A percentile compares a stretch with the other conserved stretches of the same genome.
These are phyloP conservation scores for Phytophthora podocarpi DNA, from an alignment of 352 stramenopile genomes.

Conservation along the genomic window DNA sequence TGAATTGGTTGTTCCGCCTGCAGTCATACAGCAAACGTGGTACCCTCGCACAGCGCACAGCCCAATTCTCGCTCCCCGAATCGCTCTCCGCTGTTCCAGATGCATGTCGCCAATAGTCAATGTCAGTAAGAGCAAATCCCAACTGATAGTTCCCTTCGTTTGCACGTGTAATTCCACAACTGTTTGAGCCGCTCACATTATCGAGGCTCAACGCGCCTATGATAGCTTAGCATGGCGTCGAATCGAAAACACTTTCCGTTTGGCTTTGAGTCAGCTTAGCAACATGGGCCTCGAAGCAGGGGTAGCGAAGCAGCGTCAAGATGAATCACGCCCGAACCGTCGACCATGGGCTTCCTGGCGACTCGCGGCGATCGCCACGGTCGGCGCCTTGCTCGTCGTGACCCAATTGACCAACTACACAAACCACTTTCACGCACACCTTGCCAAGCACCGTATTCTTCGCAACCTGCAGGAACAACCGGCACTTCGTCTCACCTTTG, in stretches of 20 bases:
- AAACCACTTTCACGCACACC: slow-evolving; percentile 41
- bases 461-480: slow-evolving; percentile 39
- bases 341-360: slow-evolving; percentile 23
- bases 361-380: slow-evolving; percentile 8
- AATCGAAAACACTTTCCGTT: slow-evolving; percentile 22
- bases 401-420: slow-evolving; percentile 31
- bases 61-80: slow-evolving; percentile 19
- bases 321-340: background rate
- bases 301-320: background rate
- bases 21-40: no score
- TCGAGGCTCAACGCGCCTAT: background rate
- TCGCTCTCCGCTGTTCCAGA: slow-evolving; percentile 24
- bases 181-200: slow-evolving; percentile 10
- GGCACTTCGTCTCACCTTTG: slow-evolving; percentile 42
- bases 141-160: background rate
- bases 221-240: no score
- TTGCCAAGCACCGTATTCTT: slow-evolving; percentile 51
- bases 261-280: slow-evolving; percentile 11
- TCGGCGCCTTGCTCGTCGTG: slow-evolving; percentile 21
- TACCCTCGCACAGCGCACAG: no score
- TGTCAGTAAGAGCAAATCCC: slow-evolving; percentile 26
- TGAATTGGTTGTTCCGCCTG: slow-evolving; percentile 1
- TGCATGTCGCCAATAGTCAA: slow-evolving; percentile 18
- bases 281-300: slow-evolving; percentile 20
- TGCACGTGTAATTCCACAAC: slow-evolving; percentile 13